Evolutionary conservation across 495 filamentous ascomycete species (phyloP), one percentile per base, ranked within the genome.

Genomic region (Achaetomiella virescens): DNA sequence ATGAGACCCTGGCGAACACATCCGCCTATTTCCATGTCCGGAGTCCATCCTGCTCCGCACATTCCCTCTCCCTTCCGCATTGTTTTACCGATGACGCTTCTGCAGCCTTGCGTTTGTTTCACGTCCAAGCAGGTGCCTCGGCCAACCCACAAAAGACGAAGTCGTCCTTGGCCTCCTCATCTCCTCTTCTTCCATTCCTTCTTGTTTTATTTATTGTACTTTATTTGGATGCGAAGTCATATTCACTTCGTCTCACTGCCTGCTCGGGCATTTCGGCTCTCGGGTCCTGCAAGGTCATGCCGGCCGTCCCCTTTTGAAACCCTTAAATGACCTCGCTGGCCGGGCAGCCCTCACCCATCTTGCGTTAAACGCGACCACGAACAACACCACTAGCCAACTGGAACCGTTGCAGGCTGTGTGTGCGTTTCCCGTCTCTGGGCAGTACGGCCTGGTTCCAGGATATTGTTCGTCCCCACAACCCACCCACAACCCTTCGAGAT

Each of bases 371-470:
- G 41, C 35, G 14, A 33, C 59, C 37, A 41, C 62, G 6, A 65
- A 72, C 55, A 47, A 46, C 22, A 70, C 70, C n/a, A n/a, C 27
- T 31, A 21, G 48, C 47, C 22, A 52, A 38, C 45, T 37, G 41
- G 44, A 68, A 53, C 61, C 62, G 21, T 48, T 78, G 12, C 67
- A 78, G 55, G 82, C 83, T 42, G 61, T 85, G 1, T 85, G 82
- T 55, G 80, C 79, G 15, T 85, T 75, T 75, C 80, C 82, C 0
- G 75, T 85, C 0, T 81, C 77, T 5, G 82, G 81, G 5, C 80
- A 84, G 60, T 85, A 85, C 64, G 81, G 81, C 70, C 72, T 2
- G 81, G 81, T 0, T 79, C 78, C 1, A 68, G 81, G 55, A 55
- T 78, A 12, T 57, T 84, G 81, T 83, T 73, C 61, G 77, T 66